Evolutionary conservation across 257 asterid genomes (phyloP).

Genomic region (Thymus quinquecostatus): DNA sequence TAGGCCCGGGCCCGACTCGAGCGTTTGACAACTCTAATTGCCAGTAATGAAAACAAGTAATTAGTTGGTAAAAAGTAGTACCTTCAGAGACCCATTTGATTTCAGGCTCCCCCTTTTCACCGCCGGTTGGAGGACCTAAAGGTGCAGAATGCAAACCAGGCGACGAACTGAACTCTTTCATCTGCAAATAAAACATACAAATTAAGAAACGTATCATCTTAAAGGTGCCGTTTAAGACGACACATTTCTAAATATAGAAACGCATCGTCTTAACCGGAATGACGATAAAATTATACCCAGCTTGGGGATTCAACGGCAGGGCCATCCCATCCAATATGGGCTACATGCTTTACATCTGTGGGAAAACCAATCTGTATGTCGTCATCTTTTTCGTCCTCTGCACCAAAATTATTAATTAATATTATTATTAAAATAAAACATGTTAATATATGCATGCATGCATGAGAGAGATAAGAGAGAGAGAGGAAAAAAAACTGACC

Average conservation of each 20-base stretch:
- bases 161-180: constrained; percentile 66
- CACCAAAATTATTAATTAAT: not conserved
- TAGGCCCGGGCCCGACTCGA: too few relatives aligned
- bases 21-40: too few relatives aligned
- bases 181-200: constrained; percentile 40
- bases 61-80: not conserved
- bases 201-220: too few relatives aligned
- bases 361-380: constrained; percentile 88
- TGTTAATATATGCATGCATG: not conserved
- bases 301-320: constrained; percentile 70
- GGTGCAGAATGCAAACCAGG: constrained; percentile 65
- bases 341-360: constrained; percentile 97
- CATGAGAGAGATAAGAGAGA: too few relatives aligned
- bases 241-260: too few relatives aligned
- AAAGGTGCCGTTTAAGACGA: too few relatives aligned
- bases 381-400: constrained; percentile 77
- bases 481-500: constrained; percentile 46
- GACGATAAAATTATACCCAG: constrained; percentile 50
- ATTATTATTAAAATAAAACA: not conserved
- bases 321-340: constrained; percentile 97
- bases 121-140: constrained; percentile 46
- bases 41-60: too few relatives aligned
- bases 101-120: constrained; percentile 55
- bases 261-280: too few relatives aligned
- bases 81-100: constrained; percentile 91